Conservation (phyloP, 208 protist species). For the Trypanosomatidae sp. region DNA sequence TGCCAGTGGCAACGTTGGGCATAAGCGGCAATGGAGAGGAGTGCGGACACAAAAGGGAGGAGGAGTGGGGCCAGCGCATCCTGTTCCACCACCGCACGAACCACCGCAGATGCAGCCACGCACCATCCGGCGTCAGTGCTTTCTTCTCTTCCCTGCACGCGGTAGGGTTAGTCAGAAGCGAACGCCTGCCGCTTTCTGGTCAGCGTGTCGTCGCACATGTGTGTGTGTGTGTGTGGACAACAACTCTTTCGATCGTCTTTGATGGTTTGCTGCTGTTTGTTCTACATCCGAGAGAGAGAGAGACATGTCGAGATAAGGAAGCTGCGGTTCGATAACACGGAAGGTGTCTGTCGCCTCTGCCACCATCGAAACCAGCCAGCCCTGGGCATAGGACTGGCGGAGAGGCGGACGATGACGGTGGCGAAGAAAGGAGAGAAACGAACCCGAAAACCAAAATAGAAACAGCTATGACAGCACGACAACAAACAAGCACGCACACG, state of each 20-base stretch:
- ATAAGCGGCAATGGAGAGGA: background rate
- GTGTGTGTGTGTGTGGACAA: background rate
- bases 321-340: background rate
- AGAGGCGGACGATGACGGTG: background rate
- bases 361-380: background rate
- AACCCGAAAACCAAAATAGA: background rate
- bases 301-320: background rate
- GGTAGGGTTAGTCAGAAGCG: background rate
- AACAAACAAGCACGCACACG: background rate
- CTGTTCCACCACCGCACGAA: background rate
- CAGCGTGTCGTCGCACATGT: background rate
- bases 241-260: background rate
- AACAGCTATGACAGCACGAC: background rate
- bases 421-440: background rate
- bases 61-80: background rate
- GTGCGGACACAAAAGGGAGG: background rate
- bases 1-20: too few species aligned
- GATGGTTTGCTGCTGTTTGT: background rate
- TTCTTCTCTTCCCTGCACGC: background rate
- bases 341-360: background rate
- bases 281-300: background rate
- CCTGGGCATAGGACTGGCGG: background rate
- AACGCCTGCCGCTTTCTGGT: background rate
- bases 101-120: background rate
- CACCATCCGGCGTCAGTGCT: background rate